Evolutionary conservation across 1,284 basidiomycete genomes (phyloP).

Genomic region (Rhodofomes roseus): DNA sequence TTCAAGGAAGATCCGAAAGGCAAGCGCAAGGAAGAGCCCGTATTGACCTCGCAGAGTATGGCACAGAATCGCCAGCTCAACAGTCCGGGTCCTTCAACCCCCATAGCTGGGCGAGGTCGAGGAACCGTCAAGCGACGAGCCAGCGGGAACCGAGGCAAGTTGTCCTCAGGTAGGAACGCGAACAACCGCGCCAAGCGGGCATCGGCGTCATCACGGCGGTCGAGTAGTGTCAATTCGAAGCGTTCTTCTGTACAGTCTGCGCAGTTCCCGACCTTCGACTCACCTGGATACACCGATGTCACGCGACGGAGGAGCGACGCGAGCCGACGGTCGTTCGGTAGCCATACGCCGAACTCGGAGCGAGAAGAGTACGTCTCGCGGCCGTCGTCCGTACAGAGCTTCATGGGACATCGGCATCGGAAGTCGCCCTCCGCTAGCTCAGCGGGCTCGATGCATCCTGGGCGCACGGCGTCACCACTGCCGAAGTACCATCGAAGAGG

Average conservation of each 20-base stretch:
- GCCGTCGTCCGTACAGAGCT: conserved; percentile 71
- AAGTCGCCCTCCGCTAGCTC: conserved; percentile 77
- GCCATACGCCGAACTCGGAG: conserved; percentile 77
- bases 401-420: conserved; percentile 54
- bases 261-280: conserved; percentile 56
- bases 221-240: conserved; percentile 78
- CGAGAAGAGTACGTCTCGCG: conserved; percentile 68
- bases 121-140: conserved; percentile 43
- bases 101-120: conserved; percentile 24
- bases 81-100: conserved; percentile 19
- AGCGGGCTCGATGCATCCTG: conserved; percentile 56
- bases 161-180: conserved; percentile 19
- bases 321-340: conserved; percentile 62
- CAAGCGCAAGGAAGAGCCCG: conserved; percentile 40
- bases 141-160: conserved; percentile 39
- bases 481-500: conserved; percentile 64
- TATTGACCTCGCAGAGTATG: conserved; percentile 14
- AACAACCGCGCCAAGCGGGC: conserved; percentile 53
- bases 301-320: conserved; percentile 42
- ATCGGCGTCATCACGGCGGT: conserved; percentile 69
- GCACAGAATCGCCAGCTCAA: conserved; percentile 12
- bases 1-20: conserved; percentile 79
- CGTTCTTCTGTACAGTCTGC: conserved; percentile 67
- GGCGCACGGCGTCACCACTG: conserved; percentile 61
- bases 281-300: conserved; percentile 37